A percentile compares a stretch with the other conserved stretches of the same genome.
phyloP scores from a whole-genome alignment of 164 flowering plant species.

The Pachysandra terminalis region DNA sequence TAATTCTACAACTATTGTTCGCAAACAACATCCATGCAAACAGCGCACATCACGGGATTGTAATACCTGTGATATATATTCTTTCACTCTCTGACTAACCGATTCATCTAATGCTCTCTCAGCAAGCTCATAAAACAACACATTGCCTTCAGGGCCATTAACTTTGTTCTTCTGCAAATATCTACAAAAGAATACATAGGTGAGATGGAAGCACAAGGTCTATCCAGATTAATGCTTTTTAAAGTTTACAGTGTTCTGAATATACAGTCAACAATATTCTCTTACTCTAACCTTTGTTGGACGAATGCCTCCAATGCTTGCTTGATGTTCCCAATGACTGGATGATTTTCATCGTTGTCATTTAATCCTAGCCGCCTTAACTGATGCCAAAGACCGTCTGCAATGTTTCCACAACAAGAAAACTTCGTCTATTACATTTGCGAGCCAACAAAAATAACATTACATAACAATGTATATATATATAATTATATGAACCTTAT shows the following conservation, averaged over 20 bases:
- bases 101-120: conserved; percentile 71
- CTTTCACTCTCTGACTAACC: conserved; percentile 46
- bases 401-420: conserved; percentile 8
- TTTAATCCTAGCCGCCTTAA: conserved; percentile 62
- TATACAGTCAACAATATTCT: no score
- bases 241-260: neutral
- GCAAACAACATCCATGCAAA: no score
- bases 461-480: no score
- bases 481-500: no score
- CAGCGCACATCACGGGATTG: no score
- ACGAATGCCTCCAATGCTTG: conserved; percentile 74
- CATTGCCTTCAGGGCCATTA: conserved; percentile 73
- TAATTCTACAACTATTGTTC: no score
- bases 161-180: conserved; percentile 75
- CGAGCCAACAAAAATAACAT: neutral
- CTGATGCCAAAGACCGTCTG: conserved; percentile 82
- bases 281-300: conserved; percentile 64
- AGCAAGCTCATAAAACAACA: conserved; percentile 67
- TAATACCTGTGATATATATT: conserved; percentile 59
- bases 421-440: neutral
- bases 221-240: neutral
- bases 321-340: conserved; percentile 66
- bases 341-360: conserved; percentile 71
- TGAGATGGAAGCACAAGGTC: neutral
- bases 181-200: conserved; percentile 28